Conservation (phyloP, 495 filamentous ascomycete species). For the Mytilinidion resinicola region DNA sequence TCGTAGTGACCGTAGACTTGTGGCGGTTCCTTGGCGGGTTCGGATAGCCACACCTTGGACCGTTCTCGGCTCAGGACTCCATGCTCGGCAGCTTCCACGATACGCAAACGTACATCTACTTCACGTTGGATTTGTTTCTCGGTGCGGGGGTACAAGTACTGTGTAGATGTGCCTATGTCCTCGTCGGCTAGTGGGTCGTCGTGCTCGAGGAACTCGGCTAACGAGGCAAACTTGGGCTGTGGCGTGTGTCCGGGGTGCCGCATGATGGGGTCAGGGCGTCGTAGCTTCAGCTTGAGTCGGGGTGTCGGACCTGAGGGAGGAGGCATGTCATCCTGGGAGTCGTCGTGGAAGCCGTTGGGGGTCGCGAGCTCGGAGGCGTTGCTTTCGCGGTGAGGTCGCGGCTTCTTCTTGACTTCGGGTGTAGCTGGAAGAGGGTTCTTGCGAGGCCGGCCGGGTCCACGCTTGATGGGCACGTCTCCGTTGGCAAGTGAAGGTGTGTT, state of each 20-base stretch:
- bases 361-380: not conserved
- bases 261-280: constrained; percentile 14
- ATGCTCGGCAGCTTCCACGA: constrained; percentile 64
- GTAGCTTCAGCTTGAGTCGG: constrained; percentile 20
- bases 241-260: constrained; percentile 47
- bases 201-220: constrained; percentile 51
- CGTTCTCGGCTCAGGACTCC: constrained; percentile 65
- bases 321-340: constrained; percentile 1
- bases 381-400: constrained; percentile 4
- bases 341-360: not conserved
- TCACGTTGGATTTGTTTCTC: constrained; percentile 55
- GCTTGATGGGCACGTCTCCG: not conserved
- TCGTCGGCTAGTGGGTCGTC: constrained; percentile 44
- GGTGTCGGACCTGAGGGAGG: constrained; percentile 6
- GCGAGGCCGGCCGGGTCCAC: constrained; percentile 8
- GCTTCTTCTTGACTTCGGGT: constrained; percentile 5
- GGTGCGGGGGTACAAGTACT: constrained; percentile 36
- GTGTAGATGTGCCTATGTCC: not conserved
- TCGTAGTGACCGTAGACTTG: constrained; percentile 79
- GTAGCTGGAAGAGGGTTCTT: constrained; percentile 4
- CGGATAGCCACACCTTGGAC: constrained; percentile 70
- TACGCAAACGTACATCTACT: constrained; percentile 48
- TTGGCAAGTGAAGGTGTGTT: not conserved
- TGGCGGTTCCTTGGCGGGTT: constrained; percentile 64
- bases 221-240: constrained; percentile 42